Percentiles rank a stretch among this genome's conserved stretches.
Evolutionary conservation across 73 alveolate species (phyloP).

Genomic region (Vitrella brassicaformis): DNA sequence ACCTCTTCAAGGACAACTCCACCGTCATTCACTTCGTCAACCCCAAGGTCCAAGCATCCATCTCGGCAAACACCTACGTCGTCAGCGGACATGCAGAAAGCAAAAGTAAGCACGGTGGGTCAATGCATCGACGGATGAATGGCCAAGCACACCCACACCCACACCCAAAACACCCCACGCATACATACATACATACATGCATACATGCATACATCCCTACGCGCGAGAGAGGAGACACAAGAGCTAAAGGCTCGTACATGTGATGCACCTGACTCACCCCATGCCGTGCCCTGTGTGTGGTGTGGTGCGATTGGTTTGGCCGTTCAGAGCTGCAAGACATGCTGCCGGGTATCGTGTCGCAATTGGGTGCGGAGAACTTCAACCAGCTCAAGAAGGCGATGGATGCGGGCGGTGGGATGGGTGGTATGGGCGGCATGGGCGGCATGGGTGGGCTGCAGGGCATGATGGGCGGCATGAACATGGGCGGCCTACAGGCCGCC

Average conservation of each 20-base stretch:
- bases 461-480: too few species aligned
- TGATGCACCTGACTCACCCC: neutral
- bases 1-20: conserved; percentile 78
- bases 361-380: too few species aligned
- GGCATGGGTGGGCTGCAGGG: too few species aligned
- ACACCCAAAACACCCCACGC: too few species aligned
- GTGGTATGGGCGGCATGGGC: too few species aligned
- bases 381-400: too few species aligned
- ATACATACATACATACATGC: neutral
- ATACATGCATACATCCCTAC: neutral
- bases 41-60: conserved; percentile 71
- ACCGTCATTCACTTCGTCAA: conserved; percentile 68
- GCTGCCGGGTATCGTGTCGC: conserved; percentile 72
- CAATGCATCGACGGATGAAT: neutral
- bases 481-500: too few species aligned
- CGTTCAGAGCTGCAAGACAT: conserved; percentile 38
- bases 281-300: neutral
- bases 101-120: conserved; percentile 26
- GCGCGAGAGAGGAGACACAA: neutral
- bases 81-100: conserved; percentile 68
- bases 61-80: conserved; percentile 72
- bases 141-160: neutral
- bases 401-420: too few species aligned
- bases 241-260: neutral
- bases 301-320: neutral